Evolutionary conservation across 2,329 filamentous ascomycete species (phyloP), one percentile per base, ranked within the genome.

Genomic region (Fusarium sp.): DNA sequence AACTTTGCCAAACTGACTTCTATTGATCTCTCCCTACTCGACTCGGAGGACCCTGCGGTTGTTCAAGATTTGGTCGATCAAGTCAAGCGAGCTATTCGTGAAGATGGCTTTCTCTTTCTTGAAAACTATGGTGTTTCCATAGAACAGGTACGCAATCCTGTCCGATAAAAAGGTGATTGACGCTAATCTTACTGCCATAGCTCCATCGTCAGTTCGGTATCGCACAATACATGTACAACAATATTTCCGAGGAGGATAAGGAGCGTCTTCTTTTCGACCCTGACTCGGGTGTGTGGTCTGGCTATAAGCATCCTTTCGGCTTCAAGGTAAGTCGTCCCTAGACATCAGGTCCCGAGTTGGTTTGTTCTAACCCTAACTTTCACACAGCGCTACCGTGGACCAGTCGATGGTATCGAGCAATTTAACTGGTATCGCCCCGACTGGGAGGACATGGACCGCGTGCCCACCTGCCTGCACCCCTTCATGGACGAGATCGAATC

Each of bases 401-500:
- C 76, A 14, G 71, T 78, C 17, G 84, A 85, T 67, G 83, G 83
- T 4, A 85, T 85, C 54, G 83, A 86, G 65, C 83, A 85, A 61
- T 86, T 85, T 74, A 85, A 85, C 74, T 85, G 80, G 79, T 85
- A 85, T 75, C 80, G 77, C 23, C 72, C 72, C 1, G 82, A 85
- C 46, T 84, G 81, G 79, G 74, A 80, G 60, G 75, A 81, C 57
- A 65, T 75, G 22, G 71, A 78, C 47, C 85, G 81, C 9, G 75
- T 80, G 1, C 84, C 83, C 2, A 77, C 62, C n/a, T 85, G 82
- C 71, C 68, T 84, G 75, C 80, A 81, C 68, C 67, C 68, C 6
- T 67, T 71, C 19, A 71, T 68, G 67, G 63, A 71, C 48, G 68
- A 71, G 49, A 65, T 70, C 19, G 63, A 71, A 33, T 50, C 63